These are phyloP conservation scores for Gnomoniopsis smithogilvyi DNA, from an alignment of 2,329 filamentous ascomycete genomes.

Conservation along the genomic window DNA sequence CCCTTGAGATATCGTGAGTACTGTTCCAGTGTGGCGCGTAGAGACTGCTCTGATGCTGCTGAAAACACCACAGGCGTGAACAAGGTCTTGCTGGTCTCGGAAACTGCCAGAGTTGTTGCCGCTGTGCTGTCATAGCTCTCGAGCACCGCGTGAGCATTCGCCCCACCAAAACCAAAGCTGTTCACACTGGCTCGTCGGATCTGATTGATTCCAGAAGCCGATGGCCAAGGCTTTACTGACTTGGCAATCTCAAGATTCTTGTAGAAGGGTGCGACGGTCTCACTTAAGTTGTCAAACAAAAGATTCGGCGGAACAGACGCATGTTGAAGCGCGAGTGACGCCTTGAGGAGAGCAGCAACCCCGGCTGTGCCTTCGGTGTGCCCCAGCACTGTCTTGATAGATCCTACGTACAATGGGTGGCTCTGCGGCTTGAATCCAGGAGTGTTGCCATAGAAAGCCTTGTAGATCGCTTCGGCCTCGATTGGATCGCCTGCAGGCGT, in stretches of 20 bases:
- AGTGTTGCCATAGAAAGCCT: constrained; percentile 24
- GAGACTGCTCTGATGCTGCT: constrained; percentile 27
- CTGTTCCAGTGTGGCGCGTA: constrained; percentile 21
- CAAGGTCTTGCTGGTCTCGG: not conserved
- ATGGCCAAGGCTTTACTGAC: constrained; percentile 18
- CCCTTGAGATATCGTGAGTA: constrained; percentile 22
- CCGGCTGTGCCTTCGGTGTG: constrained; percentile 41
- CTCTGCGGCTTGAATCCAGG: not conserved
- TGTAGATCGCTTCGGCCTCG: constrained; percentile 32
- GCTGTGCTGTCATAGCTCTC: not conserved
- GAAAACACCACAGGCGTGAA: constrained; percentile 27
- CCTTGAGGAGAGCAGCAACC: constrained; percentile 37
- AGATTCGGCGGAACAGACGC: constrained; percentile 32
- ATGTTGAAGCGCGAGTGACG: constrained; percentile 32
- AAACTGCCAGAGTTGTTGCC: not conserved
- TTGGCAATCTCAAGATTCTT: constrained; percentile 20
- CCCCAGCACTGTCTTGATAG: constrained; percentile 33
- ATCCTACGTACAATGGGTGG: constrained; percentile 26
- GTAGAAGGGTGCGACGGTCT: constrained; percentile 28
- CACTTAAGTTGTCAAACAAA: constrained; percentile 32
- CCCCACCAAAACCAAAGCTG: constrained; percentile 9
- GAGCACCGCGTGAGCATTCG: constrained; percentile 1
- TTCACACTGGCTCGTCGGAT: not conserved
- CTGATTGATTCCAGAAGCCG: not conserved
- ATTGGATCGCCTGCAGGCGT: constrained; percentile 21